Conservation (phyloP, 805 yeast species). For the Sugiyamaella qingdaonensis region DNA sequence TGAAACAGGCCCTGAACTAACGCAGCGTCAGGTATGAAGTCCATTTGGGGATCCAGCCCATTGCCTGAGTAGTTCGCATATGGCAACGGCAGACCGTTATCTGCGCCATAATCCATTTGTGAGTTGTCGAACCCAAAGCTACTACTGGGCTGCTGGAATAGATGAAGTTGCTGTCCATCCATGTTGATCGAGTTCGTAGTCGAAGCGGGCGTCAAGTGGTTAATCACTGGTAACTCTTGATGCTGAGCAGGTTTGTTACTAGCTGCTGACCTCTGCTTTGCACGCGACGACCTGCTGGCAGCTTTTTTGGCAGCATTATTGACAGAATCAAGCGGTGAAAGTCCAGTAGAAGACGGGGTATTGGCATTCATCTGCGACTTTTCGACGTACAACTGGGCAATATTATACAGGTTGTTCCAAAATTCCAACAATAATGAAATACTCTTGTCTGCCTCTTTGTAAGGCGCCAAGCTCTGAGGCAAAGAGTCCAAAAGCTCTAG, state of each 20-base stretch:
- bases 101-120: not conserved
- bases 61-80: not conserved
- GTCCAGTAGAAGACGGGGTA: conserved; percentile 3
- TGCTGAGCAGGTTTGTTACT: not conserved
- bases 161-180: not conserved
- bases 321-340: not conserved
- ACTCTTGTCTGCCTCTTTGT: not conserved
- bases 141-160: not conserved
- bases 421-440: conserved; percentile 4
- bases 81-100: not conserved
- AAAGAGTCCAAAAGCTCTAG: conserved; percentile 10
- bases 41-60: not conserved
- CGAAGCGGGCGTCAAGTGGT: not conserved
- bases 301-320: not conserved
- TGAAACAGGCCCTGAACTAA: conserved; percentile 15
- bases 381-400: conserved; percentile 9
- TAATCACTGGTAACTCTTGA: not conserved
- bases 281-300: not conserved
- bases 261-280: not conserved
- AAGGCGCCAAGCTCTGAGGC: not conserved
- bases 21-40: conserved; percentile 7
- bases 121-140: not conserved
- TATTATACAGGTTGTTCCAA: conserved; percentile 8
- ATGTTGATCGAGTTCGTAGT: not conserved
- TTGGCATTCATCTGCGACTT: not conserved